Evolutionary conservation across 2,329 filamentous ascomycete species (phyloP).

Genomic region (Diaporthe helianthi): DNA sequence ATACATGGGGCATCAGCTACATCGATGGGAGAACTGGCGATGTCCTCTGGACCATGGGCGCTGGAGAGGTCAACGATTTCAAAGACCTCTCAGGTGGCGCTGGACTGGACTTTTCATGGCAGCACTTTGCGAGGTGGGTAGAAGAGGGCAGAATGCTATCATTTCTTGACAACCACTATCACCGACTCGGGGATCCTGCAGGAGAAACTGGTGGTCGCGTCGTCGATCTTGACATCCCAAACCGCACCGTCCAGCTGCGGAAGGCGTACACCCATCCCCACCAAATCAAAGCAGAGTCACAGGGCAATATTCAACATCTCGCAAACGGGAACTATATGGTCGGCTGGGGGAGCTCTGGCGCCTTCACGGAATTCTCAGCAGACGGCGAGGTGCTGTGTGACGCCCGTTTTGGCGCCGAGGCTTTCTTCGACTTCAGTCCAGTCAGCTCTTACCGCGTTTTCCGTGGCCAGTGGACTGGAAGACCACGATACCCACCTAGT

Average conservation of each 20-base stretch:
- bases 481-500: constrained; percentile 30
- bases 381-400: constrained; percentile 36
- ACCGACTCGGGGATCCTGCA: constrained; percentile 32
- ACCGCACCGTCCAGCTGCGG: constrained; percentile 42
- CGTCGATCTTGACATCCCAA: constrained; percentile 40
- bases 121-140: constrained; percentile 47
- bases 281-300: constrained; percentile 37
- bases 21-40: constrained; percentile 39
- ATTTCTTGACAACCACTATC: constrained; percentile 47
- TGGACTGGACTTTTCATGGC: constrained; percentile 48
- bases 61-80: constrained; percentile 45
- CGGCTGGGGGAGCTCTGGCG: constrained; percentile 51
- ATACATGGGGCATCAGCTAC: constrained; percentile 41
- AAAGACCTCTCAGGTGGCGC: constrained; percentile 42
- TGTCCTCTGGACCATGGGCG: constrained; percentile 47
- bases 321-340: constrained; percentile 61
- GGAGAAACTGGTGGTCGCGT: constrained; percentile 36
- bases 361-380: constrained; percentile 33
- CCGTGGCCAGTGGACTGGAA: constrained; percentile 34
- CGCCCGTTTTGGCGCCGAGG: constrained; percentile 34
- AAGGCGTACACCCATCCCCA: constrained; percentile 42
- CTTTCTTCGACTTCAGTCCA: constrained; percentile 32
- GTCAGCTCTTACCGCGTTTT: constrained; percentile 37
- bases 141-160: constrained; percentile 41
- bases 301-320: constrained; percentile 60